phyloP scores from a whole-genome alignment of 495 filamentous ascomycete species.

The Melanomma pulvis-pyrius region DNA sequence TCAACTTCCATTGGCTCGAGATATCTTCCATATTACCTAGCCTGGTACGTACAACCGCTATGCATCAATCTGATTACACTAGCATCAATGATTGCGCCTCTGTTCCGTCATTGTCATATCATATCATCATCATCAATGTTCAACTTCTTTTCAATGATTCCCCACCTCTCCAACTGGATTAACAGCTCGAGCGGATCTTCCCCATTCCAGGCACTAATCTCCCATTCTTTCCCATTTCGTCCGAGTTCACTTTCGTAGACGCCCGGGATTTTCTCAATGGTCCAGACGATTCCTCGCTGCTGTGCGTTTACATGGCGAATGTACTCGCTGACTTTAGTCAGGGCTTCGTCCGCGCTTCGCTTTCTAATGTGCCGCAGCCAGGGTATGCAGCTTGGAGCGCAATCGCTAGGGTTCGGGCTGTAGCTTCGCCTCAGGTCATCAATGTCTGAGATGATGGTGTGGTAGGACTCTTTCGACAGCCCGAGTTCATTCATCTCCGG shows the following conservation, averaged over 20 bases:
- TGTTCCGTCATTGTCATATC: not conserved
- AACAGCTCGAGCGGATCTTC: slow-evolving; percentile 31
- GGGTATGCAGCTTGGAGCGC: not conserved
- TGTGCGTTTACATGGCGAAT: slow-evolving; percentile 18
- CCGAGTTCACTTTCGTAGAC: slow-evolving; percentile 16
- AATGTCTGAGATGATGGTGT: slow-evolving; percentile 1
- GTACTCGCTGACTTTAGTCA: slow-evolving; percentile 18
- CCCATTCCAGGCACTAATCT: slow-evolving; percentile 30
- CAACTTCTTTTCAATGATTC: slow-evolving; percentile 29
- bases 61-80: no score
- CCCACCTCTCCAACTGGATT: slow-evolving; percentile 29
- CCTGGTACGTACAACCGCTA: no score
- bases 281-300: slow-evolving; percentile 17
- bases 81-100: not conserved
- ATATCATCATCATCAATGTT: slow-evolving; percentile 18
- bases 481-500: slow-evolving; percentile 28
- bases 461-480: slow-evolving; percentile 4
- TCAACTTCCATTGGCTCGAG: no score
- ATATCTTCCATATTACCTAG: no score
- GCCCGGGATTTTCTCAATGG: slow-evolving; percentile 22
- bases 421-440: slow-evolving; percentile 9
- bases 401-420: not conserved
- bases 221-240: slow-evolving; percentile 12
- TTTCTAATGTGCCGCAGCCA: not conserved
- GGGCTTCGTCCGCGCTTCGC: slow-evolving; percentile 3